phyloP scores from a whole-genome alignment of 2,329 filamentous ascomycete species.

The Aspergillus sp. region DNA sequence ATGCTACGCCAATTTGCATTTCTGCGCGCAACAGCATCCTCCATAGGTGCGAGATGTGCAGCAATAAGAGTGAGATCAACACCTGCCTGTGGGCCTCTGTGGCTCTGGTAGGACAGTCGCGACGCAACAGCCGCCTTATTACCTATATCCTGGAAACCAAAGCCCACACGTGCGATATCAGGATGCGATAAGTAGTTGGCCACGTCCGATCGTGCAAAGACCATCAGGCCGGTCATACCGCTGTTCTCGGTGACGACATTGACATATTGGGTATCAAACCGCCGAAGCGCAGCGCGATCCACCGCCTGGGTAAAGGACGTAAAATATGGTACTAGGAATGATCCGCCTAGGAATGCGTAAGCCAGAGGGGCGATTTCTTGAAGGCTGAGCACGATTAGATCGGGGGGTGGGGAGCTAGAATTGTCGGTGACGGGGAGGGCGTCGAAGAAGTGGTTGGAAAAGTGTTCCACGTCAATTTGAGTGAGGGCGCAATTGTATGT shows the following conservation, averaged over 20 bases:
- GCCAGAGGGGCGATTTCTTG: slow-evolving; percentile 88
- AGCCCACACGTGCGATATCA: slow-evolving; percentile 78
- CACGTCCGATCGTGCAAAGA: slow-evolving; percentile 69
- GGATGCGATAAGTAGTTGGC: slow-evolving; percentile 61
- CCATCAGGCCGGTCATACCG: slow-evolving; percentile 85
- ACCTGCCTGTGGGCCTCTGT: slow-evolving; percentile 40
- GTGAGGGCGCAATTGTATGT: slow-evolving; percentile 87
- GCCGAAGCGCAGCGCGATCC: slow-evolving; percentile 61
- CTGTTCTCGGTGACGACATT: slow-evolving; percentile 71
- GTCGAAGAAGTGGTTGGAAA: slow-evolving; percentile 69
- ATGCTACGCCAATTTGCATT: slow-evolving; percentile 90
- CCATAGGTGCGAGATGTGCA: slow-evolving; percentile 86
- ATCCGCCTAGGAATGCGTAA: slow-evolving; percentile 81
- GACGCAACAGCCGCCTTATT: slow-evolving; percentile 92
- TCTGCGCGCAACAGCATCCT: slow-evolving; percentile 70
- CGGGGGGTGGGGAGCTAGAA: slow-evolving; percentile 59
- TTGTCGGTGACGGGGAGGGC: slow-evolving; percentile 50
- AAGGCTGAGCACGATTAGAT: slow-evolving; percentile 67
- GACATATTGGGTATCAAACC: slow-evolving; percentile 58
- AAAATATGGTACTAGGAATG: slow-evolving; percentile 75
- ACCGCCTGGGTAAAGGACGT: slow-evolving; percentile 70
- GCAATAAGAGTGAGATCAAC: slow-evolving; percentile 81
- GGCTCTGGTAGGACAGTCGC: slow-evolving; percentile 60
- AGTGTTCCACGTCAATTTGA: slow-evolving; percentile 66
- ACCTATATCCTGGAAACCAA: slow-evolving; percentile 84